Percentiles rank a stretch among this genome's conserved stretches.
These are phyloP conservation scores for Ustilago vetiveriae DNA, from an alignment of 1,284 basidiomycete species.

Conservation along the genomic window DNA sequence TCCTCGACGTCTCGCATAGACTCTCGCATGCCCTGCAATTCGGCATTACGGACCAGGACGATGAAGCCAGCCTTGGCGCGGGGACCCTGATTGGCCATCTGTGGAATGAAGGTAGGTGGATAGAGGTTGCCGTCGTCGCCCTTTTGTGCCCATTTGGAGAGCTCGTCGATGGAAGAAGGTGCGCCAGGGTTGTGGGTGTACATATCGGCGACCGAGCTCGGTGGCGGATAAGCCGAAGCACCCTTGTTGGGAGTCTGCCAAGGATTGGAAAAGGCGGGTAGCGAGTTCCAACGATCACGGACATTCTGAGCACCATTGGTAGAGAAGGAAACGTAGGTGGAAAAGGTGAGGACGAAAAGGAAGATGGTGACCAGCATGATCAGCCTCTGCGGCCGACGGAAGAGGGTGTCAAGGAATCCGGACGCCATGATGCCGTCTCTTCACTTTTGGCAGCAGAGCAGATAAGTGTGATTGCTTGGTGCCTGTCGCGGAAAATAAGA, in stretches of 20 bases:
- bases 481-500: too few relatives aligned
- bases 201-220: slow-evolving; percentile 49
- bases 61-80: slow-evolving; percentile 67
- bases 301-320: slow-evolving; percentile 37
- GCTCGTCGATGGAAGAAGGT: slow-evolving; percentile 54
- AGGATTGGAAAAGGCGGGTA: slow-evolving; percentile 21
- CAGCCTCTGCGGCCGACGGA: slow-evolving; percentile 56
- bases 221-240: slow-evolving; percentile 16
- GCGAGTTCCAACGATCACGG: slow-evolving; percentile 32
- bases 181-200: slow-evolving; percentile 55
- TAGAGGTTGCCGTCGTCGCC: slow-evolving; percentile 64
- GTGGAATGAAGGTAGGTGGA: slow-evolving; percentile 59
- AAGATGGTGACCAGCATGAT: slow-evolving; percentile 50
- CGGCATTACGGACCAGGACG: slow-evolving; percentile 65
- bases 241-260: slow-evolving; percentile 25
- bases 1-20: slow-evolving; percentile 62
- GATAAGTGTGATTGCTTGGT: too few relatives aligned
- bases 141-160: slow-evolving; percentile 52
- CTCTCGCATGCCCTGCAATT: slow-evolving; percentile 59
- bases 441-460: not conserved
- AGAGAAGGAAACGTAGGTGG: slow-evolving; percentile 55
- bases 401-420: slow-evolving; percentile 48
- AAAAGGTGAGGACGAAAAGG: slow-evolving; percentile 50
- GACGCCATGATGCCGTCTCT: slow-evolving; percentile 25
- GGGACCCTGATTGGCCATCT: slow-evolving; percentile 55